Conservation (phyloP, 2,329 filamentous ascomycete genomes). For the Aspergillus udagawae region DNA sequence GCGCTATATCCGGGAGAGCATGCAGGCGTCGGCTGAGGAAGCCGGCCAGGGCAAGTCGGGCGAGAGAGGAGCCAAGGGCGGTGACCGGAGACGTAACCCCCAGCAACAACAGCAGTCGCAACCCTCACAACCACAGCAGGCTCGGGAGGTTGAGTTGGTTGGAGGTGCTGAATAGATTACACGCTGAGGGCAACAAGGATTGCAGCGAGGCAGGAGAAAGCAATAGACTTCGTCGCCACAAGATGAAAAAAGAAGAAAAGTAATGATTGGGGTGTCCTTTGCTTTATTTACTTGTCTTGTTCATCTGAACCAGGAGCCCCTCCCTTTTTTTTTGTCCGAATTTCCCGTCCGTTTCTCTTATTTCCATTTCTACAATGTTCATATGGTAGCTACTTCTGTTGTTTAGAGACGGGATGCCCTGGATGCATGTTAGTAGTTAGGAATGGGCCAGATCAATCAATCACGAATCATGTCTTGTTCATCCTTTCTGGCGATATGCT, state of each 20-base stretch:
- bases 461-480: slow-evolving; percentile 17
- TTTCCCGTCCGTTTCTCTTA: slow-evolving; percentile 1
- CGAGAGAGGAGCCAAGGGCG: slow-evolving; percentile 26
- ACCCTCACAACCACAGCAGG: slow-evolving; percentile 15
- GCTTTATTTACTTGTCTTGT: slow-evolving; percentile 4
- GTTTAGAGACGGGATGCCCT: slow-evolving; percentile 11
- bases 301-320: neutral
- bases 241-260: neutral
- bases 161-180: slow-evolving; percentile 26
- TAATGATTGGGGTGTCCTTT: slow-evolving; percentile 6
- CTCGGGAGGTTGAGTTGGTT: slow-evolving; percentile 36
- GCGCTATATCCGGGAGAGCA: slow-evolving; percentile 67
- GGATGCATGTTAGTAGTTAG: slow-evolving; percentile 7
- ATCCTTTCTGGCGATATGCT: neutral
- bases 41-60: slow-evolving; percentile 19
- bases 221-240: neutral
- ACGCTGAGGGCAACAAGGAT: neutral
- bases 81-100: slow-evolving; percentile 32
- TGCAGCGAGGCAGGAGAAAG: too few species aligned
- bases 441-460: slow-evolving; percentile 15
- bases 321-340: slow-evolving; percentile 13
- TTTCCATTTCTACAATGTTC: neutral
- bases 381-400: slow-evolving; percentile 14
- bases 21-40: slow-evolving; percentile 49
- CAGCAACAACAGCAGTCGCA: slow-evolving; percentile 22